phyloP scores from a whole-genome alignment of 78 protist species.

The Speleostelium caveatum region DNA sequence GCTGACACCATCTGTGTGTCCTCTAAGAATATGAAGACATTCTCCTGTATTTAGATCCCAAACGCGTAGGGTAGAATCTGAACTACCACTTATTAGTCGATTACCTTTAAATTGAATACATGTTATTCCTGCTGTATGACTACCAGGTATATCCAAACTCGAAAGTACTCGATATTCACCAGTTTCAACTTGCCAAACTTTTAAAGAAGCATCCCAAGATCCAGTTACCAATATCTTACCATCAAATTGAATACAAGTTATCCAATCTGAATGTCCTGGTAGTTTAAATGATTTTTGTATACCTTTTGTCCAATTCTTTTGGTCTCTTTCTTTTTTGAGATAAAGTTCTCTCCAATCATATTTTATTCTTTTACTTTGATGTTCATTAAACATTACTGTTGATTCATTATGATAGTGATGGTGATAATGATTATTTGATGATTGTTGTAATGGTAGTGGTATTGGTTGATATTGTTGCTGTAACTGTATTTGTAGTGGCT shows the following conservation, averaged over 20 bases:
- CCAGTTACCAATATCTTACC: conserved; percentile 51
- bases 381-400: too few relatives aligned
- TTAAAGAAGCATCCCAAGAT: conserved; percentile 32
- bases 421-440: too few relatives aligned
- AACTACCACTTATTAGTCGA: conserved; percentile 43
- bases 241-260: conserved; percentile 54
- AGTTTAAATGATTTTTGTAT: background rate
- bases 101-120: conserved; percentile 44
- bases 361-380: conserved; percentile 39
- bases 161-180: conserved; percentile 32
- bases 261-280: conserved; percentile 54
- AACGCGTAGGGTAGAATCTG: conserved; percentile 41
- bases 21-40: conserved; percentile 33
- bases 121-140: conserved; percentile 53
- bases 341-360: conserved; percentile 60
- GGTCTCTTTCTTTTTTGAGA: conserved; percentile 29
- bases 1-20: conserved; percentile 68
- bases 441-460: too few relatives aligned
- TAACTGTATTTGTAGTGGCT: too few relatives aligned
- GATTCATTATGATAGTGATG: too few relatives aligned
- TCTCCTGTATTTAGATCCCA: conserved; percentile 56
- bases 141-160: conserved; percentile 1
- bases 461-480: background rate
- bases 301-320: conserved; percentile 38
- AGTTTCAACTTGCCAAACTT: conserved; percentile 55